These are phyloP conservation scores for Gracilaria gracilis DNA, from an alignment of 23 red algal species.

Conservation along the genomic window DNA sequence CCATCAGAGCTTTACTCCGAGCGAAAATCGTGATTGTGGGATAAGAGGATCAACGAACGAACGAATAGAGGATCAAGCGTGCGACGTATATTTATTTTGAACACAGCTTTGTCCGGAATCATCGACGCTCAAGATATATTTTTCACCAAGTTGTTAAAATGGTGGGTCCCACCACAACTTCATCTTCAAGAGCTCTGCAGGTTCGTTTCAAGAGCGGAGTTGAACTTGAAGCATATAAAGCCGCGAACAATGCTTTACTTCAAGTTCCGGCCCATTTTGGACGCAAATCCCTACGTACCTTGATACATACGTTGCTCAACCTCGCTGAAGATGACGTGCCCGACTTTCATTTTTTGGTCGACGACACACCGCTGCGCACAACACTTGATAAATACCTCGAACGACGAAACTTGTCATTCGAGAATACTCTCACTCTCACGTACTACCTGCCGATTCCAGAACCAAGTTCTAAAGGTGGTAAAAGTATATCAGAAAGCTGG, in stretches of 20 bases:
- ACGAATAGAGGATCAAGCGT: too few species aligned
- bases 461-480: conserved; percentile 15
- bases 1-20: too few species aligned
- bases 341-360: conserved; percentile 70
- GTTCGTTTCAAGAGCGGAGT: conserved; percentile 60
- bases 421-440: conserved; percentile 48
- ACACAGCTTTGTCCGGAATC: too few species aligned
- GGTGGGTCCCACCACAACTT: conserved; percentile 2
- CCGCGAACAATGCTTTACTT: conserved; percentile 55
- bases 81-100: too few species aligned
- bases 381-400: conserved; percentile 72
- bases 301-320: conserved; percentile 51
- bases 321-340: conserved; percentile 43
- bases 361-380: conserved; percentile 61
- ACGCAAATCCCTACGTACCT: conserved; percentile 54
- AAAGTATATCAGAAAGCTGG: conserved; percentile 44
- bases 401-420: conserved; percentile 53
- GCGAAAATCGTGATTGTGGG: too few species aligned
- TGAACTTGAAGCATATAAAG: neutral
- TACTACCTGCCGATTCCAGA: conserved; percentile 66
- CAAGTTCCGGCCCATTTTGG: conserved; percentile 58
- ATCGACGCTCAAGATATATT: too few species aligned
- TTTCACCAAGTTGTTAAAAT: neutral
- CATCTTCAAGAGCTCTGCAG: conserved; percentile 36
- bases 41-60: too few species aligned